Evolutionary conservation across 225 moss, liverwort and hornwort species (phyloP).

Genomic region (Straminergon stramineum): DNA sequence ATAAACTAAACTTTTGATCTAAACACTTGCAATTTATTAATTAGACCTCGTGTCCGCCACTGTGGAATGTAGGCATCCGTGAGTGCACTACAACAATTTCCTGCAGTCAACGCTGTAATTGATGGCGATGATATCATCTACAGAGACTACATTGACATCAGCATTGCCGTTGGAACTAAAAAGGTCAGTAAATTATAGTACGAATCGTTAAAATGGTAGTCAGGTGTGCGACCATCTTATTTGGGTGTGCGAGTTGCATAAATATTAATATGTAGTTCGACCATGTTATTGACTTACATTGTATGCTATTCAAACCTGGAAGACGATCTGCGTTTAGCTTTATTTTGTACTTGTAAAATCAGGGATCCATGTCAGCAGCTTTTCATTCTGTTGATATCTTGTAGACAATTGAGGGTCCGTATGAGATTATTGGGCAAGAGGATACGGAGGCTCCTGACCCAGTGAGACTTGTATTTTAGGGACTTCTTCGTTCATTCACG

Average conservation of each 20-base stretch:
- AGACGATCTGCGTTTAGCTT: not conserved
- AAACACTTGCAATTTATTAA: not conserved
- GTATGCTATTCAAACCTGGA: not conserved
- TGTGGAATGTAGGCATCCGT: constrained; percentile 65
- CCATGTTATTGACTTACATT: not conserved
- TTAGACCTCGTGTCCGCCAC: not conserved
- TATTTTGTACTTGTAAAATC: not conserved
- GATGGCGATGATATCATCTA: constrained; percentile 94
- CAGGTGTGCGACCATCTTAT: not conserved
- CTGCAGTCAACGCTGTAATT: constrained; percentile 76
- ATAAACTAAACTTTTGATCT: not conserved
- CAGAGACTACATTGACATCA: constrained; percentile 83
- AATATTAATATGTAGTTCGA: not conserved
- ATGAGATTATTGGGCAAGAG: not conserved
- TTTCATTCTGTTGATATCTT: not conserved
- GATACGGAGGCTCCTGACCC: not conserved
- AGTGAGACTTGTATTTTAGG: not conserved
- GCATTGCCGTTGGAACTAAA: constrained; percentile 79
- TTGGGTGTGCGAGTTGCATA: not conserved
- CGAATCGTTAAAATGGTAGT: not conserved
- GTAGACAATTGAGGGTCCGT: not conserved
- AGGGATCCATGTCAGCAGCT: not conserved
- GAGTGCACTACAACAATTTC: constrained; percentile 73
- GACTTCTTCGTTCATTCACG: not conserved
- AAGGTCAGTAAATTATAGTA: constrained; percentile 35